A percentile compares a stretch with the other conserved stretches of the same genome.
Conservation (phyloP, 352 stramenopile species). For the Saprolegnia diclina region DNA sequence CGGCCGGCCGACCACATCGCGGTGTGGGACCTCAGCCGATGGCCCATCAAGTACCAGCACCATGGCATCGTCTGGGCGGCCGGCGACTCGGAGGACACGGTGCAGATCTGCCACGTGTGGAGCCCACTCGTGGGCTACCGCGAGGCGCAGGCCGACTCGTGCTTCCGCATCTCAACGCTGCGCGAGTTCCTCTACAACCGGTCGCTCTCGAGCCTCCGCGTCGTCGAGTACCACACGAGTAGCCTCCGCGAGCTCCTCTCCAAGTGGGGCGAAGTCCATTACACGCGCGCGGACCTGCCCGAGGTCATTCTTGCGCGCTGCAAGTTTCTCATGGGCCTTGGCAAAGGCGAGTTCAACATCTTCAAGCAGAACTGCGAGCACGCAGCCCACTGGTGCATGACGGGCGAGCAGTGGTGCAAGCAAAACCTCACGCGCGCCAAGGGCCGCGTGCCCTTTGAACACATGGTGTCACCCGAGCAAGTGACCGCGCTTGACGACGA, state of each 20-base stretch:
- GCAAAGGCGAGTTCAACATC: conserved; percentile 79
- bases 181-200: conserved; percentile 75
- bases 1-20: conserved; percentile 76
- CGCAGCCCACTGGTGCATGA: conserved; percentile 85
- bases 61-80: conserved; percentile 81
- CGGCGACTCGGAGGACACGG: conserved; percentile 51
- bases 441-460: conserved; percentile 74
- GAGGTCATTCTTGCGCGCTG: conserved; percentile 77
- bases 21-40: conserved; percentile 83
- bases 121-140: conserved; percentile 65
- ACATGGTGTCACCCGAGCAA: conserved; percentile 60
- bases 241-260: conserved; percentile 69
- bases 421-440: conserved; percentile 69
- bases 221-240: conserved; percentile 84
- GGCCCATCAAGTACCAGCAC: conserved; percentile 81
- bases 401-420: conserved; percentile 85
- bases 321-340: conserved; percentile 74
- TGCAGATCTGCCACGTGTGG: conserved; percentile 81
- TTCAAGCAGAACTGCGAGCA: conserved; percentile 87
- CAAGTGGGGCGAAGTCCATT: conserved; percentile 78
- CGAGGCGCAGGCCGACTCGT: conserved; percentile 78
- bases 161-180: conserved; percentile 80
- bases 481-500: conserved; percentile 62
- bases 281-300: conserved; percentile 72
- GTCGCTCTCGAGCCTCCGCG: conserved; percentile 50